Conservation (phyloP, 2,329 filamentous ascomycete species). For the Pseudonectria foliicola region DNA sequence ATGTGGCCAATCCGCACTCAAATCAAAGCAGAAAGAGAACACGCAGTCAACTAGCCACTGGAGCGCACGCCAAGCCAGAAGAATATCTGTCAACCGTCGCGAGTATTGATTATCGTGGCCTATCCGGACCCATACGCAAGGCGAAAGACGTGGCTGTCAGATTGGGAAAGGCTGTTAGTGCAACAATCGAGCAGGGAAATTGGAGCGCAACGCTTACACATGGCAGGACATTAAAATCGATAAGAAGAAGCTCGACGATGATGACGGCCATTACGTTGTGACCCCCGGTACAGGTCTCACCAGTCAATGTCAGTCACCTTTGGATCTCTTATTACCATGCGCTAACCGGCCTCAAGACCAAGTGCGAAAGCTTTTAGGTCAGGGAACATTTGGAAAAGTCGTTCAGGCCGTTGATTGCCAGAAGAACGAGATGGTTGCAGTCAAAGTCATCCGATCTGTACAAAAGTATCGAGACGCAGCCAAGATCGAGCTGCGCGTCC, state of each 20-base stretch:
- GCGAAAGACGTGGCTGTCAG: constrained; percentile 34
- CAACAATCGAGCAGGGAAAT: not conserved
- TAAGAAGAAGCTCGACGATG: constrained; percentile 79
- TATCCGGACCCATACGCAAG: too few species aligned
- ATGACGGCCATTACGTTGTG: constrained; percentile 95
- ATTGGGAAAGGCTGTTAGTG: constrained; percentile 55
- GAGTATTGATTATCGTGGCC: too few species aligned
- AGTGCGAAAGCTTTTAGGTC: constrained; percentile 82
- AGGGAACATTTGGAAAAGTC: constrained; percentile 97
- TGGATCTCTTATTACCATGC: not conserved
- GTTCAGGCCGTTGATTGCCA: constrained; percentile 82
- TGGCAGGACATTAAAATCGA: constrained; percentile 36
- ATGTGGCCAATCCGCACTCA: too few species aligned
- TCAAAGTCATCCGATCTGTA: constrained; percentile 97
- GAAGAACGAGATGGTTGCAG: constrained; percentile 72
- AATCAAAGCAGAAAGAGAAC: too few species aligned
- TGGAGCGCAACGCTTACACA: constrained; percentile 9
- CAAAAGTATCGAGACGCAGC: constrained; percentile 97
- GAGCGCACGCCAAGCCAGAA: too few species aligned
- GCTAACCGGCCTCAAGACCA: constrained; percentile 53
- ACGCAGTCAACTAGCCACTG: too few species aligned
- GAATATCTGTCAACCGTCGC: too few species aligned
- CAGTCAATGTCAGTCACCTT: constrained; percentile 70
- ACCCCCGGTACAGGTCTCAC: constrained; percentile 80
- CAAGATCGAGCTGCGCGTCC: constrained; percentile 84